Conservation (phyloP, 352 stramenopile species). For the Pythium folliculosum region DNA sequence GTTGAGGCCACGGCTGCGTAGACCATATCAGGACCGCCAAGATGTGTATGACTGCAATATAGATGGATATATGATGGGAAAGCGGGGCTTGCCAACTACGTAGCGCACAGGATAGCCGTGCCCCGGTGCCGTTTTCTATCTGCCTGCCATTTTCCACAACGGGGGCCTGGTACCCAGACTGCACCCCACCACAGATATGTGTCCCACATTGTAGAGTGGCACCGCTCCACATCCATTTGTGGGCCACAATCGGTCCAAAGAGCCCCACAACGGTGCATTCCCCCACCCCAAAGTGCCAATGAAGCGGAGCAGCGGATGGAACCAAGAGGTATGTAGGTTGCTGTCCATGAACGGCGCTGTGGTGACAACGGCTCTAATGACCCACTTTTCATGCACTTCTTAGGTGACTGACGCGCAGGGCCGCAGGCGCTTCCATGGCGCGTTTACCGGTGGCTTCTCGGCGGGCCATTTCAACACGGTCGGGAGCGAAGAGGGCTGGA, state of each 20-base stretch:
- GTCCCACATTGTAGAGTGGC: not conserved
- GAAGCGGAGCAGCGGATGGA: constrained; percentile 50
- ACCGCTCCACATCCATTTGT: constrained; percentile 1
- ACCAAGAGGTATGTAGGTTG: constrained; percentile 49
- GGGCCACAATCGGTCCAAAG: not conserved
- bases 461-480: constrained; percentile 95
- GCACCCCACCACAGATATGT: no score
- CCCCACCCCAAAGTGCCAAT: constrained; percentile 25
- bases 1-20: constrained; percentile 9
- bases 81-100: not conserved
- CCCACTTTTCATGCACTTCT: not conserved
- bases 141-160: no score
- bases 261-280: not conserved
- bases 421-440: constrained; percentile 89
- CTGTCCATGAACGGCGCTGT: no score
- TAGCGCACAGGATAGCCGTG: no score
- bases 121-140: no score
- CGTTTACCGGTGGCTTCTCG: constrained; percentile 94
- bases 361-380: not conserved
- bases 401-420: constrained; percentile 77
- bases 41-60: not conserved
- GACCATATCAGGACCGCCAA: not conserved
- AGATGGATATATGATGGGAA: not conserved
- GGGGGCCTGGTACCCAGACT: no score
- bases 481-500: constrained; percentile 88